phyloP scores from a whole-genome alignment of 306 rosid genomes.

The Hippophae tibetana region DNA sequence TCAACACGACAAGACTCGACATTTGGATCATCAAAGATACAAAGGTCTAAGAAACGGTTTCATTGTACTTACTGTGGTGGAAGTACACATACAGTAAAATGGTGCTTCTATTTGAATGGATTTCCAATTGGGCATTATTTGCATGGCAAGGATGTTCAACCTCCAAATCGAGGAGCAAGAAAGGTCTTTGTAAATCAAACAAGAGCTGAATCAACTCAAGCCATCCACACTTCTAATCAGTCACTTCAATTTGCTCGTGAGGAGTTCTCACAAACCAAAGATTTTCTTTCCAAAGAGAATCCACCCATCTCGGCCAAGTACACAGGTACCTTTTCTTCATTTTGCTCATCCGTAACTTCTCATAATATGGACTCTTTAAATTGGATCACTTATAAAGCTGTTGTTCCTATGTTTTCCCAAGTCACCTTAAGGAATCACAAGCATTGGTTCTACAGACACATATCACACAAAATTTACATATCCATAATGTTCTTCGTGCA shows the following conservation, averaged over 20 bases:
- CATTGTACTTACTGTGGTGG: no score
- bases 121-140: no score
- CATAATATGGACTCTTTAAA: neutral
- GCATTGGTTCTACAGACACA: neutral
- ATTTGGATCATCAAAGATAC: no score
- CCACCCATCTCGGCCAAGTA: neutral
- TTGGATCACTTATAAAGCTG: neutral
- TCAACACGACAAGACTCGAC: no score
- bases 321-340: neutral
- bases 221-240: neutral
- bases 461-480: no score
- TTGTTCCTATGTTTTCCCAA: neutral
- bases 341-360: neutral
- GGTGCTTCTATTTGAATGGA: no score
- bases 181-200: neutral
- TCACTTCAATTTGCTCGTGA: neutral
- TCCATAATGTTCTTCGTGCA: no score
- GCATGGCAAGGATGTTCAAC: neutral
- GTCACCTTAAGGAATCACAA: neutral
- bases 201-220: neutral
- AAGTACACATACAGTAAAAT: no score
- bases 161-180: neutral
- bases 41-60: no score
- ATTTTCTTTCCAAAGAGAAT: neutral
- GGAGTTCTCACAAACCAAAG: slow-evolving; percentile 3